Percentiles rank a stretch among this genome's conserved stretches.
These are phyloP conservation scores for Tillandsia leiboldiana DNA, from an alignment of 176 grass and related monocot species.

Conservation along the genomic window DNA sequence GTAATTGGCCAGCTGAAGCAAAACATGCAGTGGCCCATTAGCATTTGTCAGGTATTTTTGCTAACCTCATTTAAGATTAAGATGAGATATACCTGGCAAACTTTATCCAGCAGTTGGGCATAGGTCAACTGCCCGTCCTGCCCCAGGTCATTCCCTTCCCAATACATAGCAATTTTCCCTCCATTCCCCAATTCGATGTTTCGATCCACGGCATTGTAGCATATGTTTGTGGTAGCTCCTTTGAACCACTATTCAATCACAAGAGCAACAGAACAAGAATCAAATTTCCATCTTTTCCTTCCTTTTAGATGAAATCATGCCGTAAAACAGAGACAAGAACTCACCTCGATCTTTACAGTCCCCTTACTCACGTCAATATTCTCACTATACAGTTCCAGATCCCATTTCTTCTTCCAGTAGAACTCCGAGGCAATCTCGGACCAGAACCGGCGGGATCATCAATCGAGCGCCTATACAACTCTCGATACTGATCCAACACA, in stretches of 20 bases:
- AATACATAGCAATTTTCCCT: slow-evolving; percentile 70
- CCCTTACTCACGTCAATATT: slow-evolving; percentile 77
- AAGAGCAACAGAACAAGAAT: background rate
- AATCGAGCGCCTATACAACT: slow-evolving; percentile 79
- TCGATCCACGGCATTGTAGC: slow-evolving; percentile 85
- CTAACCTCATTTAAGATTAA: background rate
- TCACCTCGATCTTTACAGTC: slow-evolving; percentile 61
- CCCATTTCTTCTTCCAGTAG: slow-evolving; percentile 87
- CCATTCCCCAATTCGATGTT: slow-evolving; percentile 67
- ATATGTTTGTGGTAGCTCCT: slow-evolving; percentile 84
- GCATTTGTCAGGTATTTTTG: background rate
- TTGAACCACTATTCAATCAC: slow-evolving; percentile 70
- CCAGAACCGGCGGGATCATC: slow-evolving; percentile 76
- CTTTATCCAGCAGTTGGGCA: slow-evolving; percentile 71
- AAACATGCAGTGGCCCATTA: slow-evolving; percentile 9
- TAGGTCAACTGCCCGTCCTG: slow-evolving; percentile 72
- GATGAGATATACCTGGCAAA: slow-evolving; percentile 75
- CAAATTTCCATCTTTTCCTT: background rate
- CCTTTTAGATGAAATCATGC: background rate
- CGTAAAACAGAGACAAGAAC: background rate
- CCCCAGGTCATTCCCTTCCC: slow-evolving; percentile 75
- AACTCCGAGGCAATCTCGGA: slow-evolving; percentile 61
- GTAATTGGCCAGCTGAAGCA: slow-evolving; percentile 75
- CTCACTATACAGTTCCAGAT: slow-evolving; percentile 51
- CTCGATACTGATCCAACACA: slow-evolving; percentile 35